phyloP scores from a whole-genome alignment of 2,329 filamentous ascomycete species.

The Fusarium sp. region DNA sequence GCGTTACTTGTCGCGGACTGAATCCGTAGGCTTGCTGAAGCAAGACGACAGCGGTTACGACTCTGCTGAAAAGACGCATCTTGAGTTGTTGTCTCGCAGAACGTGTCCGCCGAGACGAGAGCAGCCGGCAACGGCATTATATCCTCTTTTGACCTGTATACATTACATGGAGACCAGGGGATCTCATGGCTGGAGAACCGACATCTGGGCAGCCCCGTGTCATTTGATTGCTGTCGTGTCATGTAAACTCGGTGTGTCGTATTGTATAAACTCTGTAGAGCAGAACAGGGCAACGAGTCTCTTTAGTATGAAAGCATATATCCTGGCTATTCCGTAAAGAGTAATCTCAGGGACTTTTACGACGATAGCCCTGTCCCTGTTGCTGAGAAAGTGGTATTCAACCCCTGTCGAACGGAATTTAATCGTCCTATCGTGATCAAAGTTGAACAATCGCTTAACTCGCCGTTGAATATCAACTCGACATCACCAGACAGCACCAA shows the following conservation, averaged over 20 bases:
- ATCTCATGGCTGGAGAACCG: not conserved
- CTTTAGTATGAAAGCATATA: not conserved
- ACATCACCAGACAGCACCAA: not conserved
- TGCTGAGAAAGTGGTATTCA: not conserved
- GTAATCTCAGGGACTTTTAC: not conserved
- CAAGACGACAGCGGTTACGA: not conserved
- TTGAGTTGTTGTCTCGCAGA: not conserved
- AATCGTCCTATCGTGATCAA: not conserved
- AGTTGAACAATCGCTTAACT: not conserved
- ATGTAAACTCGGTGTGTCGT: not conserved
- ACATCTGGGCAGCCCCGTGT: not conserved
- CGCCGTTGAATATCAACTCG: not conserved
- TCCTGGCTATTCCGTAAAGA: not conserved
- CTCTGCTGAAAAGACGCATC: not conserved
- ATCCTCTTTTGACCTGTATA: not conserved
- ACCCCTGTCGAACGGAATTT: not conserved
- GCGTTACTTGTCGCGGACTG: not conserved
- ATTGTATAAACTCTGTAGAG: not conserved
- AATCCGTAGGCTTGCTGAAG: not conserved
- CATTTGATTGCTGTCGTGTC: not conserved
- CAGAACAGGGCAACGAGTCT: not conserved
- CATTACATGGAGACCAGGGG: not conserved
- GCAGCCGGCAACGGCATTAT: not conserved
- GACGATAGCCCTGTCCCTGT: not conserved
- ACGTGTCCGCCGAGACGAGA: not conserved